A percentile compares a stretch with the other conserved stretches of the same genome.
These are phyloP conservation scores for Candida railenensis DNA, from an alignment of 805 yeast species.

Conservation along the genomic window DNA sequence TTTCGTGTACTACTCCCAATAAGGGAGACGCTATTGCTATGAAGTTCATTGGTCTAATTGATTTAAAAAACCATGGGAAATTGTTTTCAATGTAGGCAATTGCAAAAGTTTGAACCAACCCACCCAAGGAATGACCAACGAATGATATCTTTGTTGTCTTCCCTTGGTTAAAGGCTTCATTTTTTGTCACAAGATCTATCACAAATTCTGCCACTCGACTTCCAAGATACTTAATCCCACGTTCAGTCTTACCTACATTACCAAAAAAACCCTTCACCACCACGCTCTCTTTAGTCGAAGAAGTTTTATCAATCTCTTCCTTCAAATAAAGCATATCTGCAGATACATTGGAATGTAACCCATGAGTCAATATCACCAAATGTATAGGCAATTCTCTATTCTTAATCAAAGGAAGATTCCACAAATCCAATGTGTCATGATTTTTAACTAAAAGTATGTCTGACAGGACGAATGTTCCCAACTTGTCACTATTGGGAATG, in stretches of 20 bases:
- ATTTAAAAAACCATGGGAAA: constrained; percentile 68
- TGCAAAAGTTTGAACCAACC: constrained; percentile 88
- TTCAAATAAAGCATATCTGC: constrained; percentile 89
- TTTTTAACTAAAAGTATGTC: constrained; percentile 46
- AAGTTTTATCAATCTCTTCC: constrained; percentile 64
- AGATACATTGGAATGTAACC: constrained; percentile 84
- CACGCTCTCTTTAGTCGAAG: constrained; percentile 49
- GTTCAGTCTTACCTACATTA: constrained; percentile 84
- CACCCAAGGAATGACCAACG: constrained; percentile 92
- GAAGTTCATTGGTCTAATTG: constrained; percentile 71
- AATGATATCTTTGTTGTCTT: constrained; percentile 70
- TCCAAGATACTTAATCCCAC: constrained; percentile 85
- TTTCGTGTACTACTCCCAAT: constrained; percentile 83
- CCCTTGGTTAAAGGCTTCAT: constrained; percentile 32
- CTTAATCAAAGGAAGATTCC: constrained; percentile 63
- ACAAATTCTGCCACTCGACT: constrained; percentile 75
- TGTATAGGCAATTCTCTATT: constrained; percentile 60
- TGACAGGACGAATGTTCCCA: constrained; percentile 24
- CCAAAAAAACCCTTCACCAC: constrained; percentile 81
- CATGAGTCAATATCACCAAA: constrained; percentile 85
- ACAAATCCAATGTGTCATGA: constrained; percentile 64
- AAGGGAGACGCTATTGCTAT: constrained; percentile 85
- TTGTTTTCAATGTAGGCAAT: constrained; percentile 71
- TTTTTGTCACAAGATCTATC: constrained; percentile 49
- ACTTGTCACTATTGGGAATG: constrained; percentile 22